Base-by-base conservation (phyloP, 352 stramenopile species). In the Globisporangium acanthophoron region DNA sequence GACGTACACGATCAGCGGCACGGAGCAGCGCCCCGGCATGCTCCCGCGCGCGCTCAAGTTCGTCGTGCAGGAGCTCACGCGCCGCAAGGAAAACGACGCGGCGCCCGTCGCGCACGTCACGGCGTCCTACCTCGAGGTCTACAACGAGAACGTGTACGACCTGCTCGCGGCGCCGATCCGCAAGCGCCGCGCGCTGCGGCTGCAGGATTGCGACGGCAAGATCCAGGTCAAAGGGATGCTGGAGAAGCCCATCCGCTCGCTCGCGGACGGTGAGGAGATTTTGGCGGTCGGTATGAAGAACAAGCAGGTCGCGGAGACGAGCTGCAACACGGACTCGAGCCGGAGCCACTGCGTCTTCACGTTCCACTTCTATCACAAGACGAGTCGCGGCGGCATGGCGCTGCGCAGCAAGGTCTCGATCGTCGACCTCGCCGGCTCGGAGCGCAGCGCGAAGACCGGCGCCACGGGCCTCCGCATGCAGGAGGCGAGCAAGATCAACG, bases 81-180 rank as follows among this genome's bases (percentile, higher is more conserved):
- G 66, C 24, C 62, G 75, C 45, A 82, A 78, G 60, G 65, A 82
- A 20, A 72, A 71, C 1, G 64, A 77, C 21, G 67, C 61, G 15
- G 54, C 66, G 44, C 61, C 70, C 48, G 64, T 93, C 56, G 54
- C 66, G 44, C 61, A 71, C 48, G 64, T 93, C 56, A 87, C 79
- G 49, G 89, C 97, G 52, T 98, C 91, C 52, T 99, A 98, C 68
- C 77, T 99, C 18, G 96, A 99, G 70, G 97, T 99, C 58, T 99
- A 99, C 82, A 99, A 99, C 64, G 96, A 99, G 60, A 94, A 98
- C 49, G 85, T 99, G 16, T 99, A 95, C 68, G 97, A 99, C 70
- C 69, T 99, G 33, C 70, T 99, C 43, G 74, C 84, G 5, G 62
- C 77, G 5, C 68, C 80, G 16, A 59, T 74, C 43, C 64, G 73